Base-by-base conservation (phyloP, 805 yeast species). In the Peterozyma toletana region DNA sequence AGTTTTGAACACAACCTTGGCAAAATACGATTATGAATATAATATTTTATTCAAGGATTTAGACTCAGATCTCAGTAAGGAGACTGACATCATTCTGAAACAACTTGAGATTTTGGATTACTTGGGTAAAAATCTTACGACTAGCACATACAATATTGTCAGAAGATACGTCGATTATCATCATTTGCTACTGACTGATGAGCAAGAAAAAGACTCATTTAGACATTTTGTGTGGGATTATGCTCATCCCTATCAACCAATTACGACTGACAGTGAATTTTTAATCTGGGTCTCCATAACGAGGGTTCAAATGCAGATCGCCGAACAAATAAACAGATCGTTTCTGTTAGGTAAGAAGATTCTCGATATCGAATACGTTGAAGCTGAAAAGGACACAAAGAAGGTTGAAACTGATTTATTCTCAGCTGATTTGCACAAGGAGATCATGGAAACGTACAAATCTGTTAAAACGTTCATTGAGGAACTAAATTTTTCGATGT, bases 201-300 rank as follows among this genome's bases (percentile, higher is more conserved):
- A 33, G 9, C 51, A 50, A 30, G 48, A 52, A 37, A 52, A 52
- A 5, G 42, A 45, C n/a, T 70, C 67, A 0, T 56, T 58, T 35
- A 44, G 57, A 15, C 49, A 57, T 45, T 74, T 76, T 1, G 58
- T 75, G 4, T 62, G 64, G 51, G 77, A 77, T 42, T 76, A 75
- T 51, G 63, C 70, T 1, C 70, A 67, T 48, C 75, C 78, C 15
- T 52, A 66, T 11, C 63, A 62, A 37, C 52, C 56, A 10, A 42
- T 78, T 9, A 49, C 44, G 5, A 58, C 77, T 0, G 56, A 57
- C 1, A 50, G 73, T 5, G 83, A 78, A 42, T 58, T 56, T 9
- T 52, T 77, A 40, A 72, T 78, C n/a, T 73, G 71, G 67, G 67
- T 77, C 2, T 67, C 83, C 0, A 47, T 71, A 1, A 62, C 66